phyloP scores from a whole-genome alignment of 306 rosid genomes.

The Lathyrus sativus region DNA sequence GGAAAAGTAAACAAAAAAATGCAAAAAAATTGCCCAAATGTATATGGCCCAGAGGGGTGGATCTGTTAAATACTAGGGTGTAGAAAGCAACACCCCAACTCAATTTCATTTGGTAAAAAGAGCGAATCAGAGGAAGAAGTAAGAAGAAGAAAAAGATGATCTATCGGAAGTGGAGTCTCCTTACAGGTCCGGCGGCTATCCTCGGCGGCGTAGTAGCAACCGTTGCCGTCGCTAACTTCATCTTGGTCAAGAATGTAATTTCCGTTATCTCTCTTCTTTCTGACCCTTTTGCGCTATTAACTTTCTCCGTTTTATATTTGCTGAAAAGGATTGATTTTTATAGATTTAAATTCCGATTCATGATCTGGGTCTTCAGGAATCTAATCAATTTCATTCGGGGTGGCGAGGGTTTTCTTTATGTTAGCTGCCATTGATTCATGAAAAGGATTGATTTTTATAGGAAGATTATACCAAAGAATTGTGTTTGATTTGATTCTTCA shows the following conservation, averaged over 20 bases:
- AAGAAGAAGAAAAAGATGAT: slow-evolving; percentile 58
- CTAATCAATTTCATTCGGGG: not conserved
- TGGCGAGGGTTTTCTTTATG: not conserved
- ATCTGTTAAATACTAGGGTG: no score
- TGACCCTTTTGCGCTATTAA: no score
- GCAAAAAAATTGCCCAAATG: no score
- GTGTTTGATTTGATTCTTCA: slow-evolving; percentile 16
- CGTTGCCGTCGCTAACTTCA: slow-evolving; percentile 48
- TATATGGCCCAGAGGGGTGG: no score
- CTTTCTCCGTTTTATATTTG: slow-evolving; percentile 12
- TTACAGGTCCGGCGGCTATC: slow-evolving; percentile 60
- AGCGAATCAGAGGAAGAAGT: not conserved
- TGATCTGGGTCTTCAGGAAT: slow-evolving; percentile 2
- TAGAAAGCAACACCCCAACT: no score
- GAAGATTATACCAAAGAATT: not conserved
- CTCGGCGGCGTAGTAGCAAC: slow-evolving; percentile 67
- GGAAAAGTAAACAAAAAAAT: no score
- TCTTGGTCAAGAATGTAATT: slow-evolving; percentile 55
- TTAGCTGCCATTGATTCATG: no score
- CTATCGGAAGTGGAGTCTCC: slow-evolving; percentile 90
- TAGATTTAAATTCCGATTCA: not conserved
- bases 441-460: no score
- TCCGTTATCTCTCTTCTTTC: slow-evolving; percentile 8
- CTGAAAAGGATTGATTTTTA: slow-evolving; percentile 24
- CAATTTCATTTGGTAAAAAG: no score